phyloP scores from a whole-genome alignment of 108 stramenopile genomes.

The Parietichytrium sp. region DNA sequence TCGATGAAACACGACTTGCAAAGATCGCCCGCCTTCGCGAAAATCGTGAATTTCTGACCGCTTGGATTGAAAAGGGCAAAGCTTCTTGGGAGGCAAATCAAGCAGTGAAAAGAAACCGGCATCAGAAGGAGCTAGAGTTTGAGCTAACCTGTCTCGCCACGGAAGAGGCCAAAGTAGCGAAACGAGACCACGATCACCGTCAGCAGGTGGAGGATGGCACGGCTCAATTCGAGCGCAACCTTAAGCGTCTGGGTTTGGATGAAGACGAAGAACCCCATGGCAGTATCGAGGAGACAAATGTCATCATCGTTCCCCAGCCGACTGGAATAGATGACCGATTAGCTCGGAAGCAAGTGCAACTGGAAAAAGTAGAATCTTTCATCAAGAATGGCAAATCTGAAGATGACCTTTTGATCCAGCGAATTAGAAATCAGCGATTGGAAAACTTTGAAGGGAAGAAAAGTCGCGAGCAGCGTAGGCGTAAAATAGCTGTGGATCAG shows the following conservation, averaged over 20 bases:
- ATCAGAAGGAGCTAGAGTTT: not conserved
- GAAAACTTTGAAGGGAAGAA: not conserved
- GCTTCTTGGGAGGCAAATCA: not conserved
- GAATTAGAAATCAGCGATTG: not conserved
- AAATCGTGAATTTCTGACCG: not conserved
- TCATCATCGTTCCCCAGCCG: too few species aligned
- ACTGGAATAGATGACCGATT: too few species aligned
- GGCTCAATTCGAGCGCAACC: constrained; percentile 1
- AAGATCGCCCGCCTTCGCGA: not conserved
- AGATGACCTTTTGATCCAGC: too few species aligned
- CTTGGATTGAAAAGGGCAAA: constrained; percentile 21
- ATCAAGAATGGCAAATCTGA: too few species aligned
- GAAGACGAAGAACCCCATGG: too few species aligned
- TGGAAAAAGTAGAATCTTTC: too few species aligned
- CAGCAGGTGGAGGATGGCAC: not conserved
- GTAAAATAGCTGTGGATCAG: not conserved
- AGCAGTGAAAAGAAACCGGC: not conserved
- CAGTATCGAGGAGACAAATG: too few species aligned
- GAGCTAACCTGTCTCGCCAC: constrained; percentile 25
- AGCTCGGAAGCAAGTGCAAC: too few species aligned
- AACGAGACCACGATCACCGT: too few species aligned
- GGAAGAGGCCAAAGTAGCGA: not conserved
- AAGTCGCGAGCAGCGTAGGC: not conserved
- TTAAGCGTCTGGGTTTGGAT: not conserved
- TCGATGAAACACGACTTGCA: not conserved